Evolutionary conservation across 352 stramenopile genomes (phyloP), one percentile per base, ranked within the genome.

Genomic region (Chrysophaeum taylorii): DNA sequence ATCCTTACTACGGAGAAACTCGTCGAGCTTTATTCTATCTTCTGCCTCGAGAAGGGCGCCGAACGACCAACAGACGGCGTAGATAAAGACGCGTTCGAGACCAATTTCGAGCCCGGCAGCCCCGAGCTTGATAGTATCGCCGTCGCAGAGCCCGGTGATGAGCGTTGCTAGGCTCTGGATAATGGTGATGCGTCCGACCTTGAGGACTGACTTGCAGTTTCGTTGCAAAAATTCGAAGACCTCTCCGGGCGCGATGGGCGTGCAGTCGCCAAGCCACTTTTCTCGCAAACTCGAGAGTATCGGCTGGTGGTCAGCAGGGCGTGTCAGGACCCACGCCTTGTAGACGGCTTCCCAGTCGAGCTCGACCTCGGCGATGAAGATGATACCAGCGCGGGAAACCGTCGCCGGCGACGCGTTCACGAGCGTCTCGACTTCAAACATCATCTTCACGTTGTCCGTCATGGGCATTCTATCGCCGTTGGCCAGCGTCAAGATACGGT

Each of bases 381-480:
- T 96, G 61, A 99, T 97, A 68, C 94, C 93, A 35, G 91, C 92
- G 41, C 94, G 90, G 29, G 89, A 97, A 16, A 98, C 93, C 0
- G 94, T 98, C 5, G 94, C 93, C 1, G 94, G 94, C 79, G 89
- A 97, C 21, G 94, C 94, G 77, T 97, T 97, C 36, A 96, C 91
- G 38, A 98, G 78, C 15, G 91, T 97, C 74, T 98, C 93, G 31
- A 97, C 92, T 78, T 98, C 92, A 79, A 97, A 97, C 89, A 97
- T 96, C 21, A 85, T 85, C 68, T 85, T 85, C 27, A 97, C 91
- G 75, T 97, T 98, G 72, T 97, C 92, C 12, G 92, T 97, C 92
- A 98, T 97, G 25, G 92, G 92, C 80, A 98, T 97, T 31, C 94
- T 89, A 67, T 98, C 92, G 25, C 94, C 94, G 75, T 98, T 98